phyloP scores from a whole-genome alignment of 1,284 basidiomycete species.

The Porphyrellus sp. region DNA sequence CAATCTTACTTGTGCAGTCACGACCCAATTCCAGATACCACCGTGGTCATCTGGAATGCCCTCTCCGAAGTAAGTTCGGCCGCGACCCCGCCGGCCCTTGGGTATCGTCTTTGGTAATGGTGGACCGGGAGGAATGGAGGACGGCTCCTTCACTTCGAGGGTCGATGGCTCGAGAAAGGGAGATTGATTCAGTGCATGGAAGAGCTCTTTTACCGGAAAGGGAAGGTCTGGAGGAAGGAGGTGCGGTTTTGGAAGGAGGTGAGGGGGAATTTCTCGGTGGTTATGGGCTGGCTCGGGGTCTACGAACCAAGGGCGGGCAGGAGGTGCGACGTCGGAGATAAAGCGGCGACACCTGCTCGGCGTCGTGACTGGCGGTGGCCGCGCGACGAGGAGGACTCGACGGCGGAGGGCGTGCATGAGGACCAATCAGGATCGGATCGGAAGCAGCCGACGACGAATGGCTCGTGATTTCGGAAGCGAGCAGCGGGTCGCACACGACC shows the following conservation, averaged over 20 bases:
- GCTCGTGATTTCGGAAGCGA: conserved; percentile 21
- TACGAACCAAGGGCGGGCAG: conserved; percentile 51
- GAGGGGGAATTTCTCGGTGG: conserved; percentile 32
- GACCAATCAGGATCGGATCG: conserved; percentile 8
- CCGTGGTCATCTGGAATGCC: conserved; percentile 50
- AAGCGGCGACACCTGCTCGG: conserved; percentile 2
- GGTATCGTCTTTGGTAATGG: conserved; percentile 49
- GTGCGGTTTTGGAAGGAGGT: conserved; percentile 30
- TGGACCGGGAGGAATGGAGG: conserved; percentile 48
- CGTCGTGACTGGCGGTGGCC: neutral
- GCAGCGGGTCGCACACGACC: conserved; percentile 14
- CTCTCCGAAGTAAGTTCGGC: conserved; percentile 63
- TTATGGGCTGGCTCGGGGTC: conserved; percentile 38
- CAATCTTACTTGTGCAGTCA: conserved; percentile 60
- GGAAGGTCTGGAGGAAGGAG: conserved; percentile 51
- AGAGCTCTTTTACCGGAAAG: conserved; percentile 45
- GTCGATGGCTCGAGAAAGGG: conserved; percentile 61
- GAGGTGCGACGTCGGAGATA: conserved; percentile 6
- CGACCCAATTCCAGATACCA: conserved; percentile 70
- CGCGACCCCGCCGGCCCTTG: conserved; percentile 61
- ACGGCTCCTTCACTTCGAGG: conserved; percentile 50
- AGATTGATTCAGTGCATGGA: conserved; percentile 50
- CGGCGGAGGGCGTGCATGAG: conserved; percentile 20
- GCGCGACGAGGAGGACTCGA: conserved; percentile 2
- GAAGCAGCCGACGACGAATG: conserved; percentile 12